Evolutionary conservation across 148 eudicot genomes (phyloP).

Genomic region (Chenopodium formosanum): DNA sequence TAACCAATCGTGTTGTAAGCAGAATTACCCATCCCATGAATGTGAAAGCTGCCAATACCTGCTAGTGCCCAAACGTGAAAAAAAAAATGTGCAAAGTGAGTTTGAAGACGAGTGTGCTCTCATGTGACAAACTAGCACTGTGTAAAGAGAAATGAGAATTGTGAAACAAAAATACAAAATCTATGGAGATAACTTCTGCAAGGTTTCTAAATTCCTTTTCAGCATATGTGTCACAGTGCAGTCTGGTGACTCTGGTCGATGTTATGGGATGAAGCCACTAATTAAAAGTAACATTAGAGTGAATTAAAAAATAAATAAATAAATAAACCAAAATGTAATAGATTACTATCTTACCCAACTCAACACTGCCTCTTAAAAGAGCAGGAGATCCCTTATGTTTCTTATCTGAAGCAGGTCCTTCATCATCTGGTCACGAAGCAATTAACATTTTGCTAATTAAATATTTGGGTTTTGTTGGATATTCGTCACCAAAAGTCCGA

Average conservation of each 20-base stretch:
- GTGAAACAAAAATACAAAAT: conserved; percentile 6
- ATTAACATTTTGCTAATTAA: neutral
- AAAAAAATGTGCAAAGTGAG: conserved; percentile 94
- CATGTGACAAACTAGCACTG: conserved; percentile 52
- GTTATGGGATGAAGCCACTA: conserved; percentile 2
- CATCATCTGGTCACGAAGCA: conserved; percentile 54
- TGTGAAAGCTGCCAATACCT: conserved; percentile 96
- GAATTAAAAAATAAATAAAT: neutral
- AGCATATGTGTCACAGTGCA: neutral
- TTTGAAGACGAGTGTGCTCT: conserved; percentile 58
- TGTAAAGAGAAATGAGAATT: conserved; percentile 11
- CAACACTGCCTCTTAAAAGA: conserved; percentile 47
- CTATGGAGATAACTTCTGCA: neutral
- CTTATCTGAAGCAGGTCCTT: conserved; percentile 56
- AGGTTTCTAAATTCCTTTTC: neutral
- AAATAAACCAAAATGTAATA: neutral
- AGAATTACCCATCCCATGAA: conserved; percentile 91
- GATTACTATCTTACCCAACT: conserved; percentile 57
- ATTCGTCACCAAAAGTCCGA: neutral
- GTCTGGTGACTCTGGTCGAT: neutral
- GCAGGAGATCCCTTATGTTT: conserved; percentile 59
- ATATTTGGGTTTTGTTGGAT: neutral
- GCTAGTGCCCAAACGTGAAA: conserved; percentile 94
- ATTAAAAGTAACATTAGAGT: neutral
- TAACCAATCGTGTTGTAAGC: conserved; percentile 94